Evolutionary conservation across 2,329 filamentous ascomycete genomes (phyloP), one percentile per base, ranked within the genome.

Genomic region (Apiospora koreana): DNA sequence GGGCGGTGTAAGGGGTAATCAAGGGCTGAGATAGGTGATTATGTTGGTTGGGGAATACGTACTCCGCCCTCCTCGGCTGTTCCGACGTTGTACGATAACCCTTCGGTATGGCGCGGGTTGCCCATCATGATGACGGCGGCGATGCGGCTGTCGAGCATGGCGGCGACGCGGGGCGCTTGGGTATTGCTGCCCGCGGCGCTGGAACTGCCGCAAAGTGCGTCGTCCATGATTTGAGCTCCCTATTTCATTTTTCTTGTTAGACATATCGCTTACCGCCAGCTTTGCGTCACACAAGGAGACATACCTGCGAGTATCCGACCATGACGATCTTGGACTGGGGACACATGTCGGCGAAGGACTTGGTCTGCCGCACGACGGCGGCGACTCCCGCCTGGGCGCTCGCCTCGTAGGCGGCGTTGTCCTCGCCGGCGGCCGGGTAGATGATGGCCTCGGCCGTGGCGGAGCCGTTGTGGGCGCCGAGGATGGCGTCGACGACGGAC

Each of bases 201-300:
- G 3, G 85, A 85, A 25, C 88, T 88, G 21, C 88, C 88, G 75
- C 88, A 91, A 70, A 89, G 80, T 5, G 87, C 88, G 72, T 88
- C 86, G 74, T 91, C 88, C 75, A 88, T 85, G 70, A 91, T 90
- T 79, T 91, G 87, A 45, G 85, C 87, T 54, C 89, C 89, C 86
- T 89, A 38, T 18, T 45, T 10, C 16, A 9, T 35, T 62, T 18
- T n/a, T 10, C n/a, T 6, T 3, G 21, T 23, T 14, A 64, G 42
- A 42, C 3, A 64, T 38, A 3, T 38, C n/a, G 25, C 21, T 18
- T 23, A 6, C n/a, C n/a, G n/a, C n/a, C n/a, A n/a, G n/a, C n/a
- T n/a, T n/a, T n/a, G n/a, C n/a, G n/a, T n/a, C n/a, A n/a, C 1
- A 43, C 31, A 23, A 8, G 12, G 6, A 12, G 28, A 68, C 80